These are phyloP conservation scores for Tricholoma sp. DNA, from an alignment of 768 basidiomycete genomes.

Conservation along the genomic window DNA sequence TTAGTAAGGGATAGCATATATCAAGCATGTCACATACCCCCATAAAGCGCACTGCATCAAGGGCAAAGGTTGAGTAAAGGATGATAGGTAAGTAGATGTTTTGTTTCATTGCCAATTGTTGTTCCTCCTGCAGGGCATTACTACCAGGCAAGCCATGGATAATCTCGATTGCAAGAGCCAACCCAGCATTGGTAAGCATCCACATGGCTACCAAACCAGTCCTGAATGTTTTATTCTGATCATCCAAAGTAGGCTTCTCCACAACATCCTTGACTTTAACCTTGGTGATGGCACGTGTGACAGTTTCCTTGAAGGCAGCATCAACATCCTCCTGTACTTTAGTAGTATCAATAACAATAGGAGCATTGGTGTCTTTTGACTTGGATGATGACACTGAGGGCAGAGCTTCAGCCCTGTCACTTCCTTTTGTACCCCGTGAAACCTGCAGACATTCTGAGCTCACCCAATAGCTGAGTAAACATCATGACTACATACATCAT, in stretches of 20 bases:
- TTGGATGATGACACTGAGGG: slow-evolving; percentile 88
- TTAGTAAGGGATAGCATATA: background rate
- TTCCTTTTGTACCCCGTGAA: slow-evolving; percentile 94
- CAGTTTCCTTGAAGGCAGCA: slow-evolving; percentile 86
- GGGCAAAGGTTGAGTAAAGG: slow-evolving; percentile 71
- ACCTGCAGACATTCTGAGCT: slow-evolving; percentile 37
- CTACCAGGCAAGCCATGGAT: slow-evolving; percentile 54
- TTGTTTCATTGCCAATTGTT: slow-evolving; percentile 36
- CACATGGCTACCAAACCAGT: slow-evolving; percentile 80
- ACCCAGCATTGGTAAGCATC: slow-evolving; percentile 66
- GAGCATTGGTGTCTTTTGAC: slow-evolving; percentile 62
- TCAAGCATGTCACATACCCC: slow-evolving; percentile 49
- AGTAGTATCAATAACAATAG: slow-evolving; percentile 82
- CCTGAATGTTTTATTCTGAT: slow-evolving; percentile 89
- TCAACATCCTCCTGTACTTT: slow-evolving; percentile 87
- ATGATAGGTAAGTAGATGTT: slow-evolving; percentile 70
- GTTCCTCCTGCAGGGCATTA: slow-evolving; percentile 33
- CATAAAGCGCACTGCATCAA: slow-evolving; percentile 66
- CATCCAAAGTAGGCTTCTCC: slow-evolving; percentile 83
- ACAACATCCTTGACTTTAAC: slow-evolving; percentile 55
- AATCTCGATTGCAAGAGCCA: slow-evolving; percentile 74
- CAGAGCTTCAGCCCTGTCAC: slow-evolving; percentile 88
- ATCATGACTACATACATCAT: slow-evolving; percentile 53
- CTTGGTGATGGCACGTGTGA: slow-evolving; percentile 80
- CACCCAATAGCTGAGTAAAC: background rate